Base-by-base conservation (phyloP, 306 rosid species). In the Corylus avellana region DNA sequence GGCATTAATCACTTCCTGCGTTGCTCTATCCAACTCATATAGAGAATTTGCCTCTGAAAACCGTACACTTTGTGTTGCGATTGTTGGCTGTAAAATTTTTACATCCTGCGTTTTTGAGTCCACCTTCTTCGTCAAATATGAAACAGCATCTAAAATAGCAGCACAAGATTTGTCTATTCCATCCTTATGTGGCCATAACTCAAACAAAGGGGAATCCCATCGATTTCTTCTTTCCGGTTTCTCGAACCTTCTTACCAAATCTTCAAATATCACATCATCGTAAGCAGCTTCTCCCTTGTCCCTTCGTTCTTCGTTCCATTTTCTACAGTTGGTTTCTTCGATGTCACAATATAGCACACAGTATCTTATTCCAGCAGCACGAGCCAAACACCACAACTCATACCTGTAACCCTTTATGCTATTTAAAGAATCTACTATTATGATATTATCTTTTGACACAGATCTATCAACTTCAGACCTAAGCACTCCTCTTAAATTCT, bases 321-420 rank as follows among this genome's bases (percentile, higher is more conserved):
- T 86, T 64, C 96, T 88, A 75, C 98, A 89, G 73, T 84, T 78
- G 6, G 70, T 53, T 77, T 89, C 97, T 47, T 89, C 96, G n/a
- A 88, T 92, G 75, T 93, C 93, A 74, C 97, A 95, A 77, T 59
- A 89, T 2, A 95, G 70, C 27, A 95, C 96, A 84, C 97, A 95
- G 74, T 92, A 95, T 79, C 99, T 89, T 18, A 89, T 85, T 72
- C 98, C 99, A 0, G 96, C 85, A 2, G 91, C 97, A 18, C 99
- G 91, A 72, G 99, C 99, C 85, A 95, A 89, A 83, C 99, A 95
- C 99, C 99, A 95, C 25, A 95, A 81, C 82, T 93, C 99, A 0
- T 93, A 95, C 70, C 99, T 86, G 61, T 95, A 95, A 77, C 99
- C 98, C 87, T 95, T 91, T 78, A 95, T 95, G 75, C 77, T 91